Evolutionary conservation across 2,329 filamentous ascomycete genomes (phyloP).

Genomic region (Clonostachys byssicola): DNA sequence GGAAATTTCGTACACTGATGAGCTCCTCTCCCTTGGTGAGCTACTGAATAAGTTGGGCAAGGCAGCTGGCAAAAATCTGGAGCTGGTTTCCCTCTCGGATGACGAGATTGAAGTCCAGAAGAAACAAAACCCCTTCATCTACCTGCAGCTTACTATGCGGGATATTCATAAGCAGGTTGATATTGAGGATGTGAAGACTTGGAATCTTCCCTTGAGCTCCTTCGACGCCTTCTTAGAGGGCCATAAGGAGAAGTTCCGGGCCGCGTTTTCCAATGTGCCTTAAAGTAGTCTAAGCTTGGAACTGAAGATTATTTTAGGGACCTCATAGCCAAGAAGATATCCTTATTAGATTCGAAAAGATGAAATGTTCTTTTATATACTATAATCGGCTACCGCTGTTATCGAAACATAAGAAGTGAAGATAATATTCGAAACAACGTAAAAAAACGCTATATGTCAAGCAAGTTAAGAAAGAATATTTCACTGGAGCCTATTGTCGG

Average conservation of each 20-base stretch:
- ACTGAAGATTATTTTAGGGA: too few relatives aligned
- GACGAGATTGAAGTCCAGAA: constrained; percentile 29
- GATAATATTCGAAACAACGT: too few relatives aligned
- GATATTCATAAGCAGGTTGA: constrained; percentile 9
- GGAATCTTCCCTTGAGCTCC: constrained; percentile 32
- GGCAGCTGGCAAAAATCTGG: constrained; percentile 25
- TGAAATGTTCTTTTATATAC: too few relatives aligned
- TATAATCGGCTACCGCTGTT: too few relatives aligned
- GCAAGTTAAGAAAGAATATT: too few relatives aligned
- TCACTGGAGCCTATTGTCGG: too few relatives aligned
- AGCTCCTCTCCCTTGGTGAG: constrained; percentile 27
- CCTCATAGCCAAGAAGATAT: too few relatives aligned
- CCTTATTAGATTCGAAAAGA: too few relatives aligned
- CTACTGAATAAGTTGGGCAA: constrained; percentile 27
- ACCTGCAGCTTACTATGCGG: constrained; percentile 17
- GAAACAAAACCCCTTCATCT: constrained; percentile 27
- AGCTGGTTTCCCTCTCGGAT: constrained; percentile 29
- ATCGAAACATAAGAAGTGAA: too few relatives aligned
- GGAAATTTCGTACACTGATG: constrained; percentile 33
- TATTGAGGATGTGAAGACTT: constrained; percentile 23
- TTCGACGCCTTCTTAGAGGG: constrained; percentile 35
- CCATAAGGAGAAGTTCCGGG: constrained; percentile 19
- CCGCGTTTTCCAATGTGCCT: too few relatives aligned
- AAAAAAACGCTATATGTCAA: too few relatives aligned
- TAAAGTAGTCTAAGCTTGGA: too few relatives aligned